Base-by-base conservation (phyloP, 2,329 filamentous ascomycete species). In the Neurospora sp. region DNA sequence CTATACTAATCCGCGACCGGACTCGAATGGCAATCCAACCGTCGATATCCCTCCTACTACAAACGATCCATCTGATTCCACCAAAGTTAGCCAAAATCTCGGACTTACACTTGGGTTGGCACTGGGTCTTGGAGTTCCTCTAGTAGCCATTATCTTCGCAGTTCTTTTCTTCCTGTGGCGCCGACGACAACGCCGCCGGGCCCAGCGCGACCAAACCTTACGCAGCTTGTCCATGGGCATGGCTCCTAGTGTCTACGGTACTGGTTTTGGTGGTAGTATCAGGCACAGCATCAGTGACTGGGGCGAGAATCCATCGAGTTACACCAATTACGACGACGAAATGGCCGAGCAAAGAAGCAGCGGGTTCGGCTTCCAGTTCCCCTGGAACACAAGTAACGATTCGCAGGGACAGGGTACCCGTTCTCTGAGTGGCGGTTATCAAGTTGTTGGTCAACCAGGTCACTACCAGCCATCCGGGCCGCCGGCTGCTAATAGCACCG, bases 101-200 rank as follows among this genome's bases (percentile, higher is more conserved):
- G 23, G 52, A 33, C 52, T 58, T 58, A 58, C 52, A 78, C 73
- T 69, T 74, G 28, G 23, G 9, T 36, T 33, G 73, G 6, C 28
- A 11, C 77, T 93, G 1, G 90, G 90, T 1, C 78, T 93, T 1
- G 90, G 89, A 1, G 76, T 90, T 1, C 80, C 85, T 0, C 80
- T 87, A 2, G 72, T 88, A 0, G 79, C 84, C 0, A 73, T 85
- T 2, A 33, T 87, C 0, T 73, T 85, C 1, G 40, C 86, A 0
- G 66, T 66, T 1, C 36, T 73, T 6, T 69, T 85, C 23, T 84
- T 80, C 69, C 81, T 86, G 69, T 83, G 84, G 71, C 87, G 85
- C 70, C 82, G 80, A 39, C 81, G 82, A n/a, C 83, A 84, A 72
- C 74, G 66, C 46, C 52, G 71, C 43, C 74, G 71, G 28, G 78